Percentiles rank a stretch among this genome's conserved stretches.
phyloP scores from a whole-genome alignment of 1,139 yeast species.

The Zygotorulaspora mrakii region DNA sequence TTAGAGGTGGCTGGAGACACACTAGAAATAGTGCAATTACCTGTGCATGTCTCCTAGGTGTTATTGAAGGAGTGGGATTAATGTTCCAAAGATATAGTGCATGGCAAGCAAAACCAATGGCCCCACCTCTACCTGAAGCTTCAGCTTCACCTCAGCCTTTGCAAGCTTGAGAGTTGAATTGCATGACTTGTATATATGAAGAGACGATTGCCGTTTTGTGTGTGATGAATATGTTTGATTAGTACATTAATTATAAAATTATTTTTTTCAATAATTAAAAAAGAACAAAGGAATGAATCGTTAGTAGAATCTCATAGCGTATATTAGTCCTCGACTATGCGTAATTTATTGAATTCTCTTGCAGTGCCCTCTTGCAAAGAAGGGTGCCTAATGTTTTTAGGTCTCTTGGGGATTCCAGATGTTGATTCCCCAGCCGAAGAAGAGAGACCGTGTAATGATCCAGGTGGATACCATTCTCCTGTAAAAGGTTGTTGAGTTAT shows the following conservation, averaged over 20 bases:
- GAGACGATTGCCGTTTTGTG: conserved; percentile 3
- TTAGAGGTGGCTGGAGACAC: conserved; percentile 98
- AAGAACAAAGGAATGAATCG: conserved; percentile 2
- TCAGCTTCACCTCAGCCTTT: conserved; percentile 40
- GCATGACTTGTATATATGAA: conserved; percentile 20
- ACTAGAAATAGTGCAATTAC: conserved; percentile 95
- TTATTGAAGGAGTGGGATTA: conserved; percentile 97
- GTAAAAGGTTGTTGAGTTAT: conserved; percentile 51
- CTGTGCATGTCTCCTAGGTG: conserved; percentile 95
- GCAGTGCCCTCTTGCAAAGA: conserved; percentile 25
- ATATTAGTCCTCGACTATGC: conserved; percentile 18
- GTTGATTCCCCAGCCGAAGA: conserved; percentile 7
- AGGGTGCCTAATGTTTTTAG: conserved; percentile 16
- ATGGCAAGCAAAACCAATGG: conserved; percentile 74
- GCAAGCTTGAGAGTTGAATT: conserved; percentile 27
- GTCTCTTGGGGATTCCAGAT: conserved; percentile 8
- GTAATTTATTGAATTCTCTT: conserved; percentile 19
- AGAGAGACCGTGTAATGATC: conserved; percentile 27
- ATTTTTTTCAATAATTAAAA: conserved; percentile 2
- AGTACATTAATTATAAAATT: conserved; percentile 9
- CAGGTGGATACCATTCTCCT: conserved; percentile 50
- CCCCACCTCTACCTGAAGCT: conserved; percentile 68
- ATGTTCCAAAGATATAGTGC: conserved; percentile 91
- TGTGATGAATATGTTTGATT: conserved; percentile 8
- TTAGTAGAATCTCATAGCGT: not conserved